A percentile compares a stretch with the other conserved stretches of the same genome.
These are phyloP conservation scores for Schizophyllum commune DNA, from an alignment of 1,284 basidiomycete genomes.

Conservation along the genomic window DNA sequence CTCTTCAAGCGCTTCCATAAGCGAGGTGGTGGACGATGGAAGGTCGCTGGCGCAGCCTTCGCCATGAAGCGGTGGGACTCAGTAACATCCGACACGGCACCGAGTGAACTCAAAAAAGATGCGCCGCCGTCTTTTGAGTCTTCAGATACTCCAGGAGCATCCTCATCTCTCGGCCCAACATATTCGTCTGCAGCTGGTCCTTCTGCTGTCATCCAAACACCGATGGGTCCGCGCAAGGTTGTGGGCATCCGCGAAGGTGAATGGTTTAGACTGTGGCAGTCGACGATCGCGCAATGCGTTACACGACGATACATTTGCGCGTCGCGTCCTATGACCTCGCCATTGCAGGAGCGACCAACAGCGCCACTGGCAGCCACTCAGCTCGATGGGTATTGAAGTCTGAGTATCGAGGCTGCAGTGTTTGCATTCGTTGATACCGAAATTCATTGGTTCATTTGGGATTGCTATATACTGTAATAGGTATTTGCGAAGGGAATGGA, in stretches of 20 bases:
- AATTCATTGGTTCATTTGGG: no score
- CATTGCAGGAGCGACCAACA: not conserved
- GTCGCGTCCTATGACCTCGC: not conserved
- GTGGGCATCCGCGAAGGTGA: not conserved
- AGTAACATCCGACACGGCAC: not conserved
- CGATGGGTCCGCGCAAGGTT: not conserved
- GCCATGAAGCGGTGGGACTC: slow-evolving; percentile 35
- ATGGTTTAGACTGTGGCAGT: not conserved
- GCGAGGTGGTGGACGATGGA: slow-evolving; percentile 58
- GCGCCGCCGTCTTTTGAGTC: not conserved
- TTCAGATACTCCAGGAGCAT: not conserved
- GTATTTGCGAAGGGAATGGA: no score
- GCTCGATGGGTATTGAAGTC: not conserved
- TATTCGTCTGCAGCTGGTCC: not conserved
- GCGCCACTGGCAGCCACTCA: not conserved
- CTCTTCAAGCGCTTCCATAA: slow-evolving; percentile 55
- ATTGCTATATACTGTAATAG: no score
- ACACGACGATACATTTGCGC: not conserved
- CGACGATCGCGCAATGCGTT: not conserved
- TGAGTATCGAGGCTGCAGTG: no score
- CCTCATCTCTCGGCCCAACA: not conserved
- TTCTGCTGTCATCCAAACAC: not conserved
- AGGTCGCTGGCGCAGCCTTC: slow-evolving; percentile 62
- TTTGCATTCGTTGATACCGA: no score
- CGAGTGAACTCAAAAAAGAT: not conserved